Evolutionary conservation across 257 asterid species (phyloP).

Genomic region (Salvia miltiorrhiza): DNA sequence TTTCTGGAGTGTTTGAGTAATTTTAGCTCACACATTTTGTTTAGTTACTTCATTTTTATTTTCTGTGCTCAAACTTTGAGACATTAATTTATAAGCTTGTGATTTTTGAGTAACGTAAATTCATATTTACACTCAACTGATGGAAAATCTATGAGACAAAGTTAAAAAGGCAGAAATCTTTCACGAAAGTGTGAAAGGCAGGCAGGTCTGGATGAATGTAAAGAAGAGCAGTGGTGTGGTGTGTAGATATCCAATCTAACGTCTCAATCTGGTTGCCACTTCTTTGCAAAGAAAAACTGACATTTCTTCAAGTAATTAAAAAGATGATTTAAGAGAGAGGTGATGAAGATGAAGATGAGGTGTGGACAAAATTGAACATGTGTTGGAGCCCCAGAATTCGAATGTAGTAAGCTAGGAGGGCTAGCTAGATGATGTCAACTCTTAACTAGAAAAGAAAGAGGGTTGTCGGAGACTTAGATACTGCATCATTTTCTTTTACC

Average conservation of each 20-base stretch:
- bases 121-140: conserved; percentile 12
- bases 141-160: background rate
- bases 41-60: background rate
- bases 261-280: conserved; percentile 15
- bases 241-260: background rate
- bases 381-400: background rate
- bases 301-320: conserved; percentile 14
- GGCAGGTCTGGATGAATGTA: conserved; percentile 3
- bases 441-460: conserved; percentile 33
- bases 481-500: conserved; percentile 34
- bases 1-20: background rate
- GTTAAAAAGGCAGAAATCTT: background rate
- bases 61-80: background rate
- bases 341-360: background rate
- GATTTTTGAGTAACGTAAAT: background rate
- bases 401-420: conserved; percentile 13
- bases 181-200: conserved; percentile 24
- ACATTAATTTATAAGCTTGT: no score
- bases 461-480: conserved; percentile 27
- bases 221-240: background rate
- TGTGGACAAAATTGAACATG: background rate
- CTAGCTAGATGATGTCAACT: conserved; percentile 28
- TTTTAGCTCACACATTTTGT: background rate
- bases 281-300: conserved; percentile 25
- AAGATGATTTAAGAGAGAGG: background rate